phyloP scores from a whole-genome alignment of 1,284 basidiomycete species.

The Pyrrhoderma noxium region DNA sequence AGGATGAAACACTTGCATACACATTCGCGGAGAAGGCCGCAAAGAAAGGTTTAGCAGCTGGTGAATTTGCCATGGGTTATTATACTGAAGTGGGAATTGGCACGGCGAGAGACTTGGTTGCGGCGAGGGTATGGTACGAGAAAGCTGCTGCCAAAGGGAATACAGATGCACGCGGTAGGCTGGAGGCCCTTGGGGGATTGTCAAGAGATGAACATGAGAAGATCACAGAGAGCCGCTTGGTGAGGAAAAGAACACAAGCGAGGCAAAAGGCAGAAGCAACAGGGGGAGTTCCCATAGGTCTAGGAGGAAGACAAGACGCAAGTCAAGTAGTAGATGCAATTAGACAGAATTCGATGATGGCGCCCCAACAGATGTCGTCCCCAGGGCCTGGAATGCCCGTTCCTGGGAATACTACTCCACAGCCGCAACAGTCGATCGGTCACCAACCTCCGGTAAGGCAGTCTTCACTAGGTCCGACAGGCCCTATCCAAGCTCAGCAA shows the following conservation, averaged over 20 bases:
- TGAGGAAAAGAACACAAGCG: conserved; percentile 79
- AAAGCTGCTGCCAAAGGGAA: conserved; percentile 74
- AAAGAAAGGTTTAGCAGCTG: conserved; percentile 67
- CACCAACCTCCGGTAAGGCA: conserved; percentile 10
- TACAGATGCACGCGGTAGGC: conserved; percentile 69
- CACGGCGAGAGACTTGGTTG: conserved; percentile 54
- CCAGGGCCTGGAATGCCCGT: conserved; percentile 1
- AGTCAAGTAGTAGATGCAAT: conserved; percentile 29
- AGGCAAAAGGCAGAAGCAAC: conserved; percentile 55
- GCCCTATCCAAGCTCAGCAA: conserved; percentile 6
- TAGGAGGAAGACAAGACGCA: conserved; percentile 18
- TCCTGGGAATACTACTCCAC: conserved; percentile 16
- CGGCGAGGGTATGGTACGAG: conserved; percentile 66
- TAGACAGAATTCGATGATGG: conserved; percentile 26
- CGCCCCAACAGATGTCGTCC: conserved; percentile 9
- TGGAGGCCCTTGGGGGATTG: conserved; percentile 61
- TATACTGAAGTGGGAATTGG: conserved; percentile 81
- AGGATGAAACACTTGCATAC: conserved; percentile 82
- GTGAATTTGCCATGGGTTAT: conserved; percentile 94
- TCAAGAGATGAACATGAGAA: conserved; percentile 76
- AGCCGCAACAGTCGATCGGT: conserved; percentile 13
- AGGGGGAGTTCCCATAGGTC: conserved; percentile 22
- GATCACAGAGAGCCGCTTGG: conserved; percentile 73
- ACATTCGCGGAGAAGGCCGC: conserved; percentile 93
- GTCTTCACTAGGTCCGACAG: neutral